Base-by-base conservation (phyloP, 768 basidiomycete genomes). In the Termitomyces sp. region DNA sequence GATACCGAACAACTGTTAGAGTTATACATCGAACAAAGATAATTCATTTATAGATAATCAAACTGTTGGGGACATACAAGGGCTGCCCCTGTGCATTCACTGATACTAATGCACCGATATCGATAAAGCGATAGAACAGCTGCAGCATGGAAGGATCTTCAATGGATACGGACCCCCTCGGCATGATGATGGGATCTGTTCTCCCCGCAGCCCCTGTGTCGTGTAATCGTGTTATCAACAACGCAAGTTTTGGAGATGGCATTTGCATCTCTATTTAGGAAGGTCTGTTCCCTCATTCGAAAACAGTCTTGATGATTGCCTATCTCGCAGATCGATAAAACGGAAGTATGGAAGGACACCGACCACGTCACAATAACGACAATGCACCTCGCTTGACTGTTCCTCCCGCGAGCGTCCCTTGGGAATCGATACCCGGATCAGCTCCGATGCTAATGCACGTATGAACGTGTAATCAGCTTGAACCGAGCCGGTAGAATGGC, bases 261-360 rank as follows among this genome's bases (percentile, higher is more conserved):
- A 64, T 76, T 35, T 56, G 82, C 85, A 91, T 86, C 70, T 91
- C 88, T 11, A 71, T 59, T 70, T 93, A 89, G 32, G 83, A 85
- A n/a, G n/a, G n/a, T n/a, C n/a, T n/a, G n/a, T n/a, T n/a, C n/a
- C n/a, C n/a, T n/a, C n/a, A n/a, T 9, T 91, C 87, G 60, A 85
- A 89, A 5, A 86, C 86, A 11, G 76, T 72, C 70, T 83, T 81
- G 71, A 91, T 85, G 63, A 89, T 84, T 45, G 91, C 89, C 81
- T 85, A 61, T 17, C 34, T 40, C 25, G 48, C 8, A 30, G 16
- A 45, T 12, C 39, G 48, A 52, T 28, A 2, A 19, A 32, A 34
- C 17, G 17, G 30, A 45, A 45, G n/a, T 37, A 14, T 17, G 27
- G 27, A 45, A 54, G 34, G 34, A 8, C 16, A 16, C 25, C n/a